phyloP scores from a whole-genome alignment of 352 stramenopile genomes.

The Phytophthora chlamydospora region DNA sequence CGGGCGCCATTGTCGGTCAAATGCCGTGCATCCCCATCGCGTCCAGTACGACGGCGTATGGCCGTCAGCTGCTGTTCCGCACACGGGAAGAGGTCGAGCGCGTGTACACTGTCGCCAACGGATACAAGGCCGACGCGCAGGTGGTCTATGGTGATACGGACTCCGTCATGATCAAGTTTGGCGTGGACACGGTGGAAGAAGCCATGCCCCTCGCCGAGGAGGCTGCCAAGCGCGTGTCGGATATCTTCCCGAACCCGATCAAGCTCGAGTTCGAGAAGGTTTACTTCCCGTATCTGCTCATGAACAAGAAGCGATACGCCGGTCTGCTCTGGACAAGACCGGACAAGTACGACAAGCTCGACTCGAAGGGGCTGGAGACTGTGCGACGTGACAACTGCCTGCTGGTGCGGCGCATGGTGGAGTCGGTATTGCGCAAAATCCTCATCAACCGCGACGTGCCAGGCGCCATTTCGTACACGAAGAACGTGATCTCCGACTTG shows the following conservation, averaged over 20 bases:
- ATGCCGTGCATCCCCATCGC: constrained; percentile 99
- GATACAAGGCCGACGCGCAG: constrained; percentile 95
- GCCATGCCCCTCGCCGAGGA: constrained; percentile 98
- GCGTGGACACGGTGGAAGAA: constrained; percentile 94
- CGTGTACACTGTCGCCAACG: constrained; percentile 94
- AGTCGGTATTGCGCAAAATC: constrained; percentile 98
- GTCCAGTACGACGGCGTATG: constrained; percentile 98
- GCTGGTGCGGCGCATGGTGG: constrained; percentile 97
- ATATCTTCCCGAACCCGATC: constrained; percentile 98
- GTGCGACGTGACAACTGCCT: constrained; percentile 99
- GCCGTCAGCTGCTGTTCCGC: constrained; percentile 96
- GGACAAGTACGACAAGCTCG: constrained; percentile 99
- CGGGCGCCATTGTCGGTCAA: constrained; percentile 97
- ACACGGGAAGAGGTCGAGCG: constrained; percentile 97
- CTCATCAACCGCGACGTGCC: constrained; percentile 97
- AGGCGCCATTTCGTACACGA: constrained; percentile 97
- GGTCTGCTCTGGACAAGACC: constrained; percentile 83
- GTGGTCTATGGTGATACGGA: constrained; percentile 99
- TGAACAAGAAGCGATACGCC: constrained; percentile 99
- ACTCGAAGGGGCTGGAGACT: constrained; percentile 98
- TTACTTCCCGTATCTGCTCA: constrained; percentile 99
- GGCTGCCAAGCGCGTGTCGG: constrained; percentile 94
- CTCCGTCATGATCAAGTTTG: constrained; percentile 99
- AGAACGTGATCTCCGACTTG: constrained; percentile 97
- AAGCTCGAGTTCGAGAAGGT: constrained; percentile 99